Base-by-base conservation (phyloP, 805 yeast species). In the Candida hispaniensis region DNA sequence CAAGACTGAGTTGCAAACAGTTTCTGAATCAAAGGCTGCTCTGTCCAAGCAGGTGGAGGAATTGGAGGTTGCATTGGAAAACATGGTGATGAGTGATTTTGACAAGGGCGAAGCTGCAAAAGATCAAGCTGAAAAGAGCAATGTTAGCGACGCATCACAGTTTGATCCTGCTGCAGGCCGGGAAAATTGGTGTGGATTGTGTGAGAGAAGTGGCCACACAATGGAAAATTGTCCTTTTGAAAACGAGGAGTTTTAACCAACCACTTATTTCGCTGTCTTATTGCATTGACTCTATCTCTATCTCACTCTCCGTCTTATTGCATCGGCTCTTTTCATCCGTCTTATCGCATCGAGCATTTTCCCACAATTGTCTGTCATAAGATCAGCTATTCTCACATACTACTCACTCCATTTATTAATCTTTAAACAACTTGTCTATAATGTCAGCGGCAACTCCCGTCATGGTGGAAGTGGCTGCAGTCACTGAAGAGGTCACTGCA, bases 171-270 rank as follows among this genome's bases (percentile, higher is more conserved):
- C 85, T 0, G 73, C 72, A 2, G 94, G 94, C 1, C 66, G 86
- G 26, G 60, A 60, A 16, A 66, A 71, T 43, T 88, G 95, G 94
- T 88, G 98, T 59, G 94, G 93, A 0, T 62, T 83, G 35, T 88
- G 98, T 59, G 97, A 88, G 54, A 63, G 82, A 38, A 75, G 72
- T 27, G 98, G 97, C 1, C 98, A 88, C 51, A 76, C 74, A 30
- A 79, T 91, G 44, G 63, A 75, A 18, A 83, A 83, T 39, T 88
- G 98, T 56, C 95, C 95, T 0, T 83, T 71, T 51, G 93, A 77
- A 45, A 69, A 71, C 45, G 77, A 71, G 44, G 58, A 67, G 40
- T 71, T 66, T 43, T 67, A 47, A 44, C 18, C 16, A n/a, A n/a
- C n/a, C n/a, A n/a, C n/a, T n/a, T n/a, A n/a, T n/a, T n/a, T n/a